Evolutionary conservation across 129 eudicot genomes (phyloP).

Genomic region (Ambrosia trifida): DNA sequence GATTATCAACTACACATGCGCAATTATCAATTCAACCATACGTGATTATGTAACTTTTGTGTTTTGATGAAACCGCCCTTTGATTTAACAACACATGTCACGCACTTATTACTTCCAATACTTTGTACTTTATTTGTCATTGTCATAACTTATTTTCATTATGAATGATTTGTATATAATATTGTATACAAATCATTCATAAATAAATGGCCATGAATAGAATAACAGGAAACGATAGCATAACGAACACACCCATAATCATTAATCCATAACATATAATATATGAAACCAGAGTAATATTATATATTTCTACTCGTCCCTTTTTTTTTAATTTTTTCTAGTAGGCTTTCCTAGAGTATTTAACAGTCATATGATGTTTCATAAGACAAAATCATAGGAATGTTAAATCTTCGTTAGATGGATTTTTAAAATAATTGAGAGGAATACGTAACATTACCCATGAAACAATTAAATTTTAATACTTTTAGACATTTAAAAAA

Average conservation of each 20-base stretch:
- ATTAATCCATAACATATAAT: no score
- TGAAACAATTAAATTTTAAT: slow-evolving; percentile 18
- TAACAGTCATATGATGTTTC: slow-evolving; percentile 6
- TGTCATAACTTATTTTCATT: not conserved
- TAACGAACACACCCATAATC: not conserved
- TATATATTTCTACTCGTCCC: not conserved
- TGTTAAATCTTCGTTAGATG: not conserved
- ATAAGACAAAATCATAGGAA: slow-evolving; percentile 6
- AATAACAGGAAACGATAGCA: not conserved
- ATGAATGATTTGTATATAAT: no score
- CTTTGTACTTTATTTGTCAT: no score
- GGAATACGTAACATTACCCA: slow-evolving; percentile 26
- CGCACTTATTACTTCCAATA: no score
- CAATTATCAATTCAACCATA: no score
- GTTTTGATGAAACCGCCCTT: no score
- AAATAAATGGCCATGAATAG: not conserved
- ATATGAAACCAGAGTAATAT: not conserved
- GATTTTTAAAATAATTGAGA: slow-evolving; percentile 21
- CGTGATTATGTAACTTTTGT: no score
- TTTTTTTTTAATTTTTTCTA: not conserved
- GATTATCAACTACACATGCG: no score
- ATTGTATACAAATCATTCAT: not conserved
- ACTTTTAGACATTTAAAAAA: not conserved
- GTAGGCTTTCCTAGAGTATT: not conserved
- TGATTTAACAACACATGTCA: no score